Evolutionary conservation across 2,329 filamentous ascomycete species (phyloP).

Genomic region (Alternaria brassicae): DNA sequence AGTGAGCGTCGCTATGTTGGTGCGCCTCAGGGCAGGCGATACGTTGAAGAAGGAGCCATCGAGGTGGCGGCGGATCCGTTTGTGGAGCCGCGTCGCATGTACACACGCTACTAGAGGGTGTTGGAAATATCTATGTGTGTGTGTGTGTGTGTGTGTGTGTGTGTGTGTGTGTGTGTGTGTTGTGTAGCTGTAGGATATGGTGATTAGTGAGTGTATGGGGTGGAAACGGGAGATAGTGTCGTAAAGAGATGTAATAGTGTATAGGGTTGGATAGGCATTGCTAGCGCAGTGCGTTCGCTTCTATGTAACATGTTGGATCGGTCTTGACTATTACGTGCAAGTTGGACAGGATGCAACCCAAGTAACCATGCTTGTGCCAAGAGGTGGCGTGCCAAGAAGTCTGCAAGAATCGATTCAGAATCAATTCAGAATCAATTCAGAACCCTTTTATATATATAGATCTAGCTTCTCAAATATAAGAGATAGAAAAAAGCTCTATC

Average conservation of each 20-base stretch:
- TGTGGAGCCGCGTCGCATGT: conserved; percentile 42
- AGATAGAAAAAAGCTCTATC: too few species aligned
- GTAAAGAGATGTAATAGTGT: conserved; percentile 1
- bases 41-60: conserved; percentile 51
- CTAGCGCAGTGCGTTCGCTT: background rate
- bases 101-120: conserved; percentile 43
- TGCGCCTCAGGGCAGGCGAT: conserved; percentile 45
- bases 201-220: conserved; percentile 1
- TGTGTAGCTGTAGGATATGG: conserved; percentile 1
- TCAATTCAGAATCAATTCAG: too few species aligned
- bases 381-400: too few species aligned
- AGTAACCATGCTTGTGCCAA: too few species aligned
- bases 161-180: too few species aligned
- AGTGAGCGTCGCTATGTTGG: conserved; percentile 45
- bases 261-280: conserved; percentile 1
- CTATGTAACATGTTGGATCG: background rate
- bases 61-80: conserved; percentile 41
- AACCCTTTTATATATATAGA: too few species aligned
- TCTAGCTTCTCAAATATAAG: too few species aligned
- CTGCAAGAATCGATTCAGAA: too few species aligned
- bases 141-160: too few species aligned
- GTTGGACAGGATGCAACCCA: too few species aligned
- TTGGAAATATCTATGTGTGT: background rate
- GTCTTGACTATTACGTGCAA: background rate
- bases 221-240: background rate